phyloP scores from a whole-genome alignment of 192 early-diverging fungal genomes.

The Neocallimastix lanati region DNA sequence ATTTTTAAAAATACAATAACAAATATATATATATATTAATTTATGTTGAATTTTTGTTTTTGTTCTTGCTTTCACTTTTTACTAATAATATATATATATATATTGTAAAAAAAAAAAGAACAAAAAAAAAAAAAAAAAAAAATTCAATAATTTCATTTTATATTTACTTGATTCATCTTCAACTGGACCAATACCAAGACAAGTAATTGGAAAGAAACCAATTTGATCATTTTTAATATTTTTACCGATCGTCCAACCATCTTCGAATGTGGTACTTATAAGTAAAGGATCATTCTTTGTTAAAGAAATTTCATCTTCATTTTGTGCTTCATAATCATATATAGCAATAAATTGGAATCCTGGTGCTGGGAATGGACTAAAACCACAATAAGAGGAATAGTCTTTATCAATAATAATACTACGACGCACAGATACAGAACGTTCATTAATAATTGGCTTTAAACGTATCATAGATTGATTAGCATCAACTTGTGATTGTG shows the following conservation, averaged over 20 bases:
- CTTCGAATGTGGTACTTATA: not conserved
- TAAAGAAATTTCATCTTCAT: not conserved
- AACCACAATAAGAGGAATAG: not conserved
- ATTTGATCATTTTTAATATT: not conserved
- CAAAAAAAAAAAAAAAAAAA: too few species aligned
- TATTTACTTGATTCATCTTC: not conserved
- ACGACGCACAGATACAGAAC: not conserved
- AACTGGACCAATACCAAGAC: not conserved
- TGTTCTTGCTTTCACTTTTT: too few species aligned
- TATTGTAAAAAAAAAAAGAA: too few species aligned
- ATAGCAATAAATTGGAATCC: not conserved
- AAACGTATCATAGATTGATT: not conserved
- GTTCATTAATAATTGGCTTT: not conserved
- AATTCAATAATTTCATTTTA: too few species aligned
- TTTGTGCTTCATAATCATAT: not conserved
- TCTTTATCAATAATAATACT: not conserved
- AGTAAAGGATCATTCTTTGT: not conserved
- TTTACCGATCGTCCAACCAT: not conserved
- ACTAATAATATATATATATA: too few species aligned
- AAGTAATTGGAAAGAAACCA: not conserved
- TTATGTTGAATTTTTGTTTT: too few species aligned
- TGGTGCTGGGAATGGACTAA: not conserved
- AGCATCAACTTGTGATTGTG: not conserved
- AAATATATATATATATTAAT: too few species aligned
- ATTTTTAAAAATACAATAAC: too few species aligned